Evolutionary conservation across 192 early-diverging fungal species (phyloP), one percentile per base, ranked within the genome.

Genomic region (Linnemannia schmuckeri): DNA sequence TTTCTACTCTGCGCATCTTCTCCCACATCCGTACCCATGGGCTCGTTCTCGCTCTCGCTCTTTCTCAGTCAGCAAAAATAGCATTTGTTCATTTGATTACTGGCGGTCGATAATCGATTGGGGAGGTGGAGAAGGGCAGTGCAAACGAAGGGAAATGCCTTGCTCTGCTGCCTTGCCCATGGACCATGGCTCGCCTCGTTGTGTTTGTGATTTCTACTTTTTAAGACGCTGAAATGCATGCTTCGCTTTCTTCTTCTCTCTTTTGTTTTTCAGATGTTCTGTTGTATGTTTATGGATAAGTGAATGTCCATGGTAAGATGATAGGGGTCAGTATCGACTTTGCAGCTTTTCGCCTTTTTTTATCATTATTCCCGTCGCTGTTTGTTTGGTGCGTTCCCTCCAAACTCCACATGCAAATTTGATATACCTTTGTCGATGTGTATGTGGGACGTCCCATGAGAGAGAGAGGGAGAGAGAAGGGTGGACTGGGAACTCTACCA

Each of bases 401-500:
- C 13, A 18, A 20, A 18, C 20, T 66, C 61, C 61, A 33, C 61
- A 66, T 66, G 61, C 61, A 66, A 66, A 66, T 66, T 66, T 66
- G 33, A 33, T 12, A 33, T 33, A 33, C 17, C 18, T 17, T 52
- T 52, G 15, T 52, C 6, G 49, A 52, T 18, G 49, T 52, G n/a
- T 7, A 27, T 61, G 54, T 37, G 3, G 37, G 37, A 55, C 20
- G 17, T 55, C 18, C 1, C 24, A 61, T 30, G 24, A 24, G 57
- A 30, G 54, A n/a, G n/a, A 61, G n/a, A 6, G n/a, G 9, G 4
- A 9, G 5, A 74, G 40, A 1, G 35, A 40, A 40, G 27, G 52
- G 40, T 35, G 52, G 52, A 75, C 33, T 35, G 74, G 54, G n/a
- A 42, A 75, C 52, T 57, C n/a, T 55, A 24, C 35, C 74, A 33